Evolutionary conservation across 2,329 filamentous ascomycete species (phyloP), one percentile per base, ranked within the genome.

Genomic region (Penicillium crustosum): DNA sequence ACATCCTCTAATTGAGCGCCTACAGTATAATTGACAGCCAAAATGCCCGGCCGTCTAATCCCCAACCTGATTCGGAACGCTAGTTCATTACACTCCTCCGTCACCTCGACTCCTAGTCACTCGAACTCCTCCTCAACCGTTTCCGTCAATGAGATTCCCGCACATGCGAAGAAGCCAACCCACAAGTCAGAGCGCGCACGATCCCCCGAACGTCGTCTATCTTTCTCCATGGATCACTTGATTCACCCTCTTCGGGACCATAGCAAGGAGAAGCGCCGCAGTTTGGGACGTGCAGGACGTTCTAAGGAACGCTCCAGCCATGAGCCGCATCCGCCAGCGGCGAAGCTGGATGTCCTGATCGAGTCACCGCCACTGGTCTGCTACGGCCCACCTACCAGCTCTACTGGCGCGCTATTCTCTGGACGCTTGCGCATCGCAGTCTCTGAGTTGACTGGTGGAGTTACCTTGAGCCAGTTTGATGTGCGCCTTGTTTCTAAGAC

Each of bases 311-410:
- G 73, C 21, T 52, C 66, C 15, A 57, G 50, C 25, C 68, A 69
- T 47, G 71, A 73, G 1, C 56, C 58, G 31, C 68, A 75, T 8
- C 66, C 71, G 36, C 75, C 78, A 49, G 73, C 80, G 3, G 81
- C 83, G 50, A 82, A 79, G 61, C 75, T 88, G 62, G 79, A 83
- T 58, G 79, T 88, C 67, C 74, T 82, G 66, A 89, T 97, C 62
- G 93, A 97, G 79, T 95, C 90, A 13, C 91, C 92, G 1, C 93
- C 93, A 3, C 82, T 93, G 19, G 85, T 97, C 45, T 88, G 96
- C 77, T 90, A 94, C 69, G 92, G 92, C 61, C 80, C 83, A 25
- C 82, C 90, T 0, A 83, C 87, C 61, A 83, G 84, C 64, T 96
- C 92, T 66, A 89, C 88, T 3, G 93, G 93, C 56, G 91, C 92